Conservation (phyloP, 768 basidiomycete genomes). For the Lactarius evosmus region DNA sequence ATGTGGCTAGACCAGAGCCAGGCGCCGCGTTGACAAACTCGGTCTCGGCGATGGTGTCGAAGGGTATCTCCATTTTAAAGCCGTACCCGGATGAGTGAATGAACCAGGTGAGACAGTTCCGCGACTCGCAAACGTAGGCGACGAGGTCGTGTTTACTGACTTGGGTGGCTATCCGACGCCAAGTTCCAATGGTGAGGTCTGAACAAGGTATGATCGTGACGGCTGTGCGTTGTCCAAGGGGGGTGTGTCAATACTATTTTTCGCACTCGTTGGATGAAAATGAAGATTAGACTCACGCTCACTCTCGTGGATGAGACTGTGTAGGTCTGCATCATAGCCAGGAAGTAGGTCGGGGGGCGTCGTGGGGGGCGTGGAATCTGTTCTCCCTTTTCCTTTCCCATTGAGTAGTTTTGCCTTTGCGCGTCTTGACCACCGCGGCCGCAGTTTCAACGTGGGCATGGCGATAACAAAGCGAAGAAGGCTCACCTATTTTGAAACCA, state of each 20-base stretch:
- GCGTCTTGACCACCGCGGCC: conserved; percentile 44
- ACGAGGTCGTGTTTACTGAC: conserved; percentile 61
- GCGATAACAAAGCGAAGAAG: conserved; percentile 13
- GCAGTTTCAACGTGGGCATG: conserved; percentile 2
- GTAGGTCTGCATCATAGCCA: conserved; percentile 57
- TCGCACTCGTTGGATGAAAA: neutral
- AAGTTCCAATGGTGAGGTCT: conserved; percentile 70
- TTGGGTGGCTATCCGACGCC: conserved; percentile 67
- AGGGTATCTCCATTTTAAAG: conserved; percentile 85
- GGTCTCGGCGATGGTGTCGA: conserved; percentile 55
- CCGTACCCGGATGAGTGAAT: conserved; percentile 67
- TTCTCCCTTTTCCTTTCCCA: conserved; percentile 47
- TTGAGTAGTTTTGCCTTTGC: conserved; percentile 78
- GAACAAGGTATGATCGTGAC: conserved; percentile 74
- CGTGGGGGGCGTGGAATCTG: conserved; percentile 42
- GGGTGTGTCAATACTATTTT: conserved; percentile 1
- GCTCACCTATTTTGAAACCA: conserved; percentile 85
- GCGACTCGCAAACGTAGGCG: conserved; percentile 68
- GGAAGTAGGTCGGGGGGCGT: conserved; percentile 50
- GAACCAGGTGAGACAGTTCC: conserved; percentile 72
- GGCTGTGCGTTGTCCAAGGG: conserved; percentile 39
- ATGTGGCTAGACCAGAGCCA: conserved; percentile 56
- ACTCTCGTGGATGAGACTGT: conserved; percentile 68
- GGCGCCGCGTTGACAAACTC: conserved; percentile 54
- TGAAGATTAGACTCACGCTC: conserved; percentile 52